These are phyloP conservation scores for Nidularia pulvinata DNA, from an alignment of 768 basidiomycete species.

Conservation along the genomic window DNA sequence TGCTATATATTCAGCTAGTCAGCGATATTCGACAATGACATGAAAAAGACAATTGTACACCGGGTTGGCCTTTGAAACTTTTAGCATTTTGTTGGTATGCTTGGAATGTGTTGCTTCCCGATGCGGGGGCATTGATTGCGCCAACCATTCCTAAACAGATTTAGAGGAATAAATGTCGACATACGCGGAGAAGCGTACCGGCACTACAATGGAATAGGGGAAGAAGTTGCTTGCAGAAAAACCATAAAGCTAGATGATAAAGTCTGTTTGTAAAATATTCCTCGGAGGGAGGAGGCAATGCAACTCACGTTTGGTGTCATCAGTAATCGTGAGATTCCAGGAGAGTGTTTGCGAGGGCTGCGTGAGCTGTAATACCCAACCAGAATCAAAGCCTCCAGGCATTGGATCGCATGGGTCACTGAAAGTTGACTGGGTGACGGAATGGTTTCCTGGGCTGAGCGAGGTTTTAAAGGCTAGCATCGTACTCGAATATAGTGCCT, in stretches of 20 bases:
- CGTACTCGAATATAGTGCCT: slow-evolving; percentile 7
- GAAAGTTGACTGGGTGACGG: slow-evolving; percentile 51
- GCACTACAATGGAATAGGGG: slow-evolving; percentile 39
- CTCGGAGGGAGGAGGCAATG: not conserved
- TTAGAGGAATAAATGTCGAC: not conserved
- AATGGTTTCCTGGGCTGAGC: slow-evolving; percentile 49
- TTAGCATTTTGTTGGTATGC: slow-evolving; percentile 31
- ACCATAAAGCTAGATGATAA: slow-evolving; percentile 43
- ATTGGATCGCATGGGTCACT: slow-evolving; percentile 40
- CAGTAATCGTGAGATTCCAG: slow-evolving; percentile 52
- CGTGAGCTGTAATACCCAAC: slow-evolving; percentile 39
- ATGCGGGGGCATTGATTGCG: slow-evolving; percentile 48
- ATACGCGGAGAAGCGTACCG: slow-evolving; percentile 11
- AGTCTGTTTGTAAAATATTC: not conserved
- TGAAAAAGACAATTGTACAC: slow-evolving; percentile 23
- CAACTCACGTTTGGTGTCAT: slow-evolving; percentile 40
- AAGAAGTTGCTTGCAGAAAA: slow-evolving; percentile 52
- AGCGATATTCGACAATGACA: not conserved
- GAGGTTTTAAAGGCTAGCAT: not conserved
- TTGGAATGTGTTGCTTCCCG: slow-evolving; percentile 35
- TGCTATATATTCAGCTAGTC: slow-evolving; percentile 24
- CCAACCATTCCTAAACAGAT: slow-evolving; percentile 40
- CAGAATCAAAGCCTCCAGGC: slow-evolving; percentile 53
- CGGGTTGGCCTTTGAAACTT: slow-evolving; percentile 19
- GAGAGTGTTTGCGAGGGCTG: slow-evolving; percentile 23